Evolutionary conservation across 1,139 yeast genomes (phyloP).

Genomic region (Kodamaea sp.): DNA sequence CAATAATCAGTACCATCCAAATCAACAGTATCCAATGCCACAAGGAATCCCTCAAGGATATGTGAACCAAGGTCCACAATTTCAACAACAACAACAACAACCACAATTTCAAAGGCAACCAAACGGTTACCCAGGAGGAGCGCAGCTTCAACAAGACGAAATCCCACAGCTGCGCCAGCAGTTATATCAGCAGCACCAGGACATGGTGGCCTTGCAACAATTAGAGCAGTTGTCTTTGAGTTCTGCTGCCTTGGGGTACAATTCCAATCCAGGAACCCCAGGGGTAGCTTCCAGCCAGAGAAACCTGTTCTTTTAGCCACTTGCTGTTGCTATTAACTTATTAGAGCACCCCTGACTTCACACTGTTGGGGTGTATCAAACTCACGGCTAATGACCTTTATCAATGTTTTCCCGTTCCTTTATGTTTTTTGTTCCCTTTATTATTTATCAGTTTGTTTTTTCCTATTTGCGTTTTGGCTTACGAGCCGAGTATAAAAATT

Average conservation of each 20-base stretch:
- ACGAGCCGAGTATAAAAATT: not conserved
- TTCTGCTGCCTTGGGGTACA: constrained; percentile 52
- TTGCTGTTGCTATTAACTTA: too few relatives aligned
- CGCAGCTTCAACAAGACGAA: constrained; percentile 3
- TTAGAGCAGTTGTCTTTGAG: constrained; percentile 50
- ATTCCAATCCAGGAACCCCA: constrained; percentile 48
- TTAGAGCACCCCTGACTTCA: too few relatives aligned
- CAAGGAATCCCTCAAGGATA: constrained; percentile 4
- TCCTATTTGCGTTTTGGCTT: not conserved
- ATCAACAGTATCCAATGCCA: constrained; percentile 8
- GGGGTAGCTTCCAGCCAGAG: constrained; percentile 21
- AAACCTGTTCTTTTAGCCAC: constrained; percentile 21
- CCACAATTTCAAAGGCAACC: not conserved
- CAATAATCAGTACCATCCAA: constrained; percentile 8
- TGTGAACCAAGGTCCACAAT: constrained; percentile 2
- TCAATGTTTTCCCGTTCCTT: not conserved
- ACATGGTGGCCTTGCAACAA: constrained; percentile 46
- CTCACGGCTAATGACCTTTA: not conserved
- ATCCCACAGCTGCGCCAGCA: constrained; percentile 15
- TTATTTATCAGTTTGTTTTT: too few relatives aligned
- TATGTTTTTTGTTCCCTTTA: too few relatives aligned
- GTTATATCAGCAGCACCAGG: constrained; percentile 24
- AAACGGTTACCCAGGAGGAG: not conserved
- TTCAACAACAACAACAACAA: not conserved
- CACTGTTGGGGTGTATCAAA: too few relatives aligned